Evolutionary conservation across 441 rosid species (phyloP).

Genomic region (California macrophylla): DNA sequence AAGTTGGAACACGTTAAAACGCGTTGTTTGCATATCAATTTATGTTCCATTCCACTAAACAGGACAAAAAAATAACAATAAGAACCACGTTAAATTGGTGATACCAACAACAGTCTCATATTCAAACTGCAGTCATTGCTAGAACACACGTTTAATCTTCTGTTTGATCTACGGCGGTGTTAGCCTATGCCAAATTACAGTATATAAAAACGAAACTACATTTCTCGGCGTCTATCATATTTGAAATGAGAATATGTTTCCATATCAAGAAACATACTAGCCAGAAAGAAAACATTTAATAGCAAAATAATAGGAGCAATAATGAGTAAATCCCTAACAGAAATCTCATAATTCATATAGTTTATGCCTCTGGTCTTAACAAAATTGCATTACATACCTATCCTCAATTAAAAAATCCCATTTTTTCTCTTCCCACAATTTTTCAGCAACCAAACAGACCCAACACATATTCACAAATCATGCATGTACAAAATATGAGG

Average conservation of each 20-base stretch:
- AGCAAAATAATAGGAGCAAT: not conserved
- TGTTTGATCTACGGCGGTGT: not conserved
- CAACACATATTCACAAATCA: not conserved
- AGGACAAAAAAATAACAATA: not conserved
- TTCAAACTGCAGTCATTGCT: not conserved
- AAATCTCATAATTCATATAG: not conserved
- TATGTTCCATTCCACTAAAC: not conserved
- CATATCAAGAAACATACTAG: not conserved
- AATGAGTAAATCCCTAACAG: not conserved
- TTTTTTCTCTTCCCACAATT: not conserved
- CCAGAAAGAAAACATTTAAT: not conserved
- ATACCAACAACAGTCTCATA: not conserved
- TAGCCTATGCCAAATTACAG: not conserved
- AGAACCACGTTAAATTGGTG: not conserved
- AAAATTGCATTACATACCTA: not conserved
- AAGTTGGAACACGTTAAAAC: not conserved
- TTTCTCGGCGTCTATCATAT: not conserved
- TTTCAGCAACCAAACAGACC: not conserved
- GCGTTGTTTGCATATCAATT: no score
- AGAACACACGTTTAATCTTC: not conserved
- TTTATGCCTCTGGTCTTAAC: not conserved
- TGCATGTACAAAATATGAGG: not conserved
- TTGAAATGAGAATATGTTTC: not conserved
- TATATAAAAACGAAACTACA: not conserved
- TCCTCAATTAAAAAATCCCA: not conserved